Evolutionary conservation across 2,329 filamentous ascomycete species (phyloP).

Genomic region (Diaporthe ampelina): DNA sequence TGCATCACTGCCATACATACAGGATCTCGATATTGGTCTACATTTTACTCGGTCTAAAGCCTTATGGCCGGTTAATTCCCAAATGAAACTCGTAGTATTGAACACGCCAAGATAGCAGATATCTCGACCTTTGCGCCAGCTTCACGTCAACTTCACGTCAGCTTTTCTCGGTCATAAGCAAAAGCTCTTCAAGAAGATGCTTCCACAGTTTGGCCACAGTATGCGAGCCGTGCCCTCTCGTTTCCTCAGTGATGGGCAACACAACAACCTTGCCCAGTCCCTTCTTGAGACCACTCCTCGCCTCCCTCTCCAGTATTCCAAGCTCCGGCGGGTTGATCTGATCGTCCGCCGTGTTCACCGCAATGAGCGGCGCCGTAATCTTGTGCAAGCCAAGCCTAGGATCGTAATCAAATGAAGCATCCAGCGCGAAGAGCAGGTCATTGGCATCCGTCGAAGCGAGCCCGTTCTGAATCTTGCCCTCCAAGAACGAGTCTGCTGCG

Average conservation of each 20-base stretch:
- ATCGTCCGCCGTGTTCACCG: slow-evolving; percentile 48
- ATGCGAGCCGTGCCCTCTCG: slow-evolving; percentile 43
- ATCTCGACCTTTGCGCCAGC: not conserved
- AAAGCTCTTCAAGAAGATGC: slow-evolving; percentile 31
- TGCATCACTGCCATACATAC: not conserved
- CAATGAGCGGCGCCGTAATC: slow-evolving; percentile 45
- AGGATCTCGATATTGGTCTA: not conserved
- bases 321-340: slow-evolving; percentile 49
- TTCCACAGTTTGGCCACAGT: slow-evolving; percentile 43
- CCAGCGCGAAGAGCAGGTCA: slow-evolving; percentile 43
- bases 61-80: not conserved
- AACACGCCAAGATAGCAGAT: not conserved
- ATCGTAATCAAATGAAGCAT: slow-evolving; percentile 47
- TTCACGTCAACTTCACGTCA: not conserved
- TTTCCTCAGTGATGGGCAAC: slow-evolving; percentile 41
- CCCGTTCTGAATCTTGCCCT: slow-evolving; percentile 34
- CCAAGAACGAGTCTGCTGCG: slow-evolving; percentile 44
- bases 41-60: not conserved
- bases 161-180: slow-evolving; percentile 20
- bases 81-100: not conserved
- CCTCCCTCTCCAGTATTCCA: slow-evolving; percentile 43
- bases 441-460: slow-evolving; percentile 43
- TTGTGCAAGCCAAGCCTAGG: slow-evolving; percentile 43
- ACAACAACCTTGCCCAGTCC: slow-evolving; percentile 42
- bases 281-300: slow-evolving; percentile 1